Base-by-base conservation (phyloP, 1,284 basidiomycete genomes). In the Puccinia novopanici region DNA sequence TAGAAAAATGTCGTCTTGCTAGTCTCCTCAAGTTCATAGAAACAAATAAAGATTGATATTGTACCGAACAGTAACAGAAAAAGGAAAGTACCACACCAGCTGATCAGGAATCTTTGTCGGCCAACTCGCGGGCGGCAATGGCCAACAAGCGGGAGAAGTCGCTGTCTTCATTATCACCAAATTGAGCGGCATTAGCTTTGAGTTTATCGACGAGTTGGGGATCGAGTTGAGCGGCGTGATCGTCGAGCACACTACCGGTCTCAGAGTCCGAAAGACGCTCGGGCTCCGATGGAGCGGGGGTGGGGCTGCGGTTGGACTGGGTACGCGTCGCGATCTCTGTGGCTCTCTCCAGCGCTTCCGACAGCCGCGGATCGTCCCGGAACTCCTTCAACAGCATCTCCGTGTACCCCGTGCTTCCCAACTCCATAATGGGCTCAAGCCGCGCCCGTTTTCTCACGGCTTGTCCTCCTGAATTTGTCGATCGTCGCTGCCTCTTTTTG, bases 181-280 rank as follows among this genome's bases (percentile, higher is more conserved):
- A 71, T 52, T 71, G 68, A 37, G 68, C 68, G 0, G 68, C 68
- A 71, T 71, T 71, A 45, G 45, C 68, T 71, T 54, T 50, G 27
- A 71, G 30, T 22, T 71, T 71, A 12, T 71, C 68, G 15, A 71
- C 30, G n/a, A 71, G 48, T 2, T 24, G 24, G 8, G 68, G 45
- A 12, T 71, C 48, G 27, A 71, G 24, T 52, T 71, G 8, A 17
- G 48, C 27, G 24, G 19, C n/a, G 34, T 52, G 3, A 37, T 71
- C 68, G 22, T 54, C 48, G 27, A 37, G 15, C n/a, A 54, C 45
- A 37, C 52, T 71, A 54, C 48, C 40, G 37, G 12, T 30, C 37
- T 17, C 61, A 15, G 61, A 63, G 22, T 67, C 63, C 24, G 40
- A 67, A 22, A 17, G 17, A 27, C n/a, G n/a, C 37, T 19, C 15